Conservation (phyloP, 352 stramenopile genomes). For the Pythium insidiosum region DNA sequence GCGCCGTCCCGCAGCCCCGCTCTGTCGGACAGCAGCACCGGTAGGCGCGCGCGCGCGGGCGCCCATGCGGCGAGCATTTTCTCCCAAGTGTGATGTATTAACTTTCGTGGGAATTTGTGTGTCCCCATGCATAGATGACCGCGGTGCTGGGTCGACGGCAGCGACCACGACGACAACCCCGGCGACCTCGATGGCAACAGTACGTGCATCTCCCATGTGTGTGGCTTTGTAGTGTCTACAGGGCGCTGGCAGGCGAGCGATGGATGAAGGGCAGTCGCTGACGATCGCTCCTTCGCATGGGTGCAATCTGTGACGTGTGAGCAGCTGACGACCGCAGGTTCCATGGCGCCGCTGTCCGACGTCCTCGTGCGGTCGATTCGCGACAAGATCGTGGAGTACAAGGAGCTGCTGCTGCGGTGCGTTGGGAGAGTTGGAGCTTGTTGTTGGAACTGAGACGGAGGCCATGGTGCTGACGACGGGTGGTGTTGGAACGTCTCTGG, state of each 20-base stretch:
- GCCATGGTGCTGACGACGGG: neutral
- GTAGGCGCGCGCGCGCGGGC: too few relatives aligned
- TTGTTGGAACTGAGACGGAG: neutral
- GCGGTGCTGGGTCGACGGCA: conserved; percentile 6
- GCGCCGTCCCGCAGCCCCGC: conserved; percentile 7
- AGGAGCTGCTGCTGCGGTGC: conserved; percentile 55
- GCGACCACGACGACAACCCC: conserved; percentile 1
- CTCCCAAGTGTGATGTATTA: neutral
- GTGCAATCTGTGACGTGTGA: conserved; percentile 2
- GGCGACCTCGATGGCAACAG: too few relatives aligned
- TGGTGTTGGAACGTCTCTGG: conserved; percentile 10
- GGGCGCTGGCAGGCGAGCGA: too few relatives aligned
- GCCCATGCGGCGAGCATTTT: too few relatives aligned
- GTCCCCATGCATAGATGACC: conserved; percentile 8
- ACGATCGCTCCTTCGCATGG: neutral
- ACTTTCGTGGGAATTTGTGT: neutral
- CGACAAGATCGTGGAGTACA: conserved; percentile 67
- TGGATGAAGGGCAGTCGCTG: too few relatives aligned
- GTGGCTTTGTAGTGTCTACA: too few relatives aligned
- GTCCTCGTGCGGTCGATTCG: conserved; percentile 44
- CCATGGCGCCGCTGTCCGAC: too few relatives aligned
- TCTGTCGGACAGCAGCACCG: conserved; percentile 9
- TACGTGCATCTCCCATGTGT: neutral
- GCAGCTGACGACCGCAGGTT: conserved; percentile 51
- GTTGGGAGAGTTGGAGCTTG: conserved; percentile 3